A percentile compares a stretch with the other conserved stretches of the same genome.
These are phyloP conservation scores for Dillenia suffruticosa DNA, from an alignment of 164 flowering plant species.

Conservation along the genomic window DNA sequence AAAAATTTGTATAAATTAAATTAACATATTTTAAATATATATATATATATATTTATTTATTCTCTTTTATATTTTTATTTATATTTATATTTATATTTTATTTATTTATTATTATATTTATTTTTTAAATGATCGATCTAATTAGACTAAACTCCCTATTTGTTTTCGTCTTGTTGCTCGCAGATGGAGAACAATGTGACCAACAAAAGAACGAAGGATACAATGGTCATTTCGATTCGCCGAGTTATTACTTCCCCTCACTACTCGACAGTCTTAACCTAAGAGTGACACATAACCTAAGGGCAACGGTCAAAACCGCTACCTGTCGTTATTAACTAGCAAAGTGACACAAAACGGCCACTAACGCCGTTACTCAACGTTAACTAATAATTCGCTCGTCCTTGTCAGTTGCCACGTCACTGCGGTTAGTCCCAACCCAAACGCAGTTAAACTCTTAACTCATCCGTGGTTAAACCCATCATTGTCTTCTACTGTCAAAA, in stretches of 20 bases:
- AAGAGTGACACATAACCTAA: no score
- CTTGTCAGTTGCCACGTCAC: slow-evolving; percentile 18
- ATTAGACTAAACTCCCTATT: no score
- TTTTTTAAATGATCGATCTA: no score
- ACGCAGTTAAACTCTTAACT: slow-evolving; percentile 8
- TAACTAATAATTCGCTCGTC: slow-evolving; percentile 2
- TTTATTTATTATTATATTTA: no score
- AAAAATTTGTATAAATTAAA: no score
- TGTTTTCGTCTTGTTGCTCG: no score
- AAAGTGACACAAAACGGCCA: background rate
- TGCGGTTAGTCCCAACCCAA: slow-evolving; percentile 5
- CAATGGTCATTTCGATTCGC: background rate
- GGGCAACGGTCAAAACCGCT: slow-evolving; percentile 10
- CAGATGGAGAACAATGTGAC: no score
- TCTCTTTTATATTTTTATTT: no score
- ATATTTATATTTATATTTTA: no score
- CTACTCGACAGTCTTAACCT: background rate
- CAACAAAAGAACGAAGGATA: background rate
- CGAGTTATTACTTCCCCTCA: background rate
- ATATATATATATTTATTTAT: no score
- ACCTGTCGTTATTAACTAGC: background rate
- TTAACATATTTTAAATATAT: no score
- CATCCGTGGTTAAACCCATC: background rate
- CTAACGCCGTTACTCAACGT: slow-evolving; percentile 13
- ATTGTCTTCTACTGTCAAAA: no score